Evolutionary conservation across 495 filamentous ascomycete genomes (phyloP).

Genomic region (Bombardia bombarda): DNA sequence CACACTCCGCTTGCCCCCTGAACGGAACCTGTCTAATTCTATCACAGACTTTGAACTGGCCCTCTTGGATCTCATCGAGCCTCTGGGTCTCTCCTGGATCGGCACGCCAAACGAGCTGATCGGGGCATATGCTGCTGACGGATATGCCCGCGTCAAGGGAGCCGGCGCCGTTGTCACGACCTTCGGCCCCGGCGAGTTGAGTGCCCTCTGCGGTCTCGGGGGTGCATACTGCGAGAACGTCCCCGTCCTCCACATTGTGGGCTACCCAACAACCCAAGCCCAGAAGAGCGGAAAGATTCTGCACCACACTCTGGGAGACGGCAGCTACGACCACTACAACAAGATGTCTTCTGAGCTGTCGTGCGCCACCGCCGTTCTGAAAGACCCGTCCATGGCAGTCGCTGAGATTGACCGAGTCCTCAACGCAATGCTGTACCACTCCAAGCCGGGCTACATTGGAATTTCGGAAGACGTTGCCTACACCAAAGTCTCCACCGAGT

Average conservation of each 20-base stretch:
- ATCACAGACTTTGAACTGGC: constrained; percentile 39
- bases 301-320: constrained; percentile 19
- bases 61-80: constrained; percentile 55
- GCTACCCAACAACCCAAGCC: constrained; percentile 44
- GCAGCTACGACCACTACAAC: constrained; percentile 24
- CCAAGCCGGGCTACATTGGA: constrained; percentile 17
- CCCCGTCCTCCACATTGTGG: constrained; percentile 58
- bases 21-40: neutral
- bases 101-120: constrained; percentile 59
- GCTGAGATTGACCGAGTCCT: constrained; percentile 35
- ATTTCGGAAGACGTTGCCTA: constrained; percentile 27
- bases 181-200: constrained; percentile 65
- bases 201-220: constrained; percentile 60
- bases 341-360: constrained; percentile 31
- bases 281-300: constrained; percentile 43
- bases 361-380: constrained; percentile 26
- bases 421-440: constrained; percentile 23
- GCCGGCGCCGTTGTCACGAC: constrained; percentile 59
- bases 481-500: constrained; percentile 14
- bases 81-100: constrained; percentile 53
- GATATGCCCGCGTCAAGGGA: constrained; percentile 62
- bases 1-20: neutral
- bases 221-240: constrained; percentile 56
- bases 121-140: constrained; percentile 60
- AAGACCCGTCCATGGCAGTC: constrained; percentile 21